Base-by-base conservation (phyloP, 163 green algal genomes). In the Coccomyxa subellipsoidea region DNA sequence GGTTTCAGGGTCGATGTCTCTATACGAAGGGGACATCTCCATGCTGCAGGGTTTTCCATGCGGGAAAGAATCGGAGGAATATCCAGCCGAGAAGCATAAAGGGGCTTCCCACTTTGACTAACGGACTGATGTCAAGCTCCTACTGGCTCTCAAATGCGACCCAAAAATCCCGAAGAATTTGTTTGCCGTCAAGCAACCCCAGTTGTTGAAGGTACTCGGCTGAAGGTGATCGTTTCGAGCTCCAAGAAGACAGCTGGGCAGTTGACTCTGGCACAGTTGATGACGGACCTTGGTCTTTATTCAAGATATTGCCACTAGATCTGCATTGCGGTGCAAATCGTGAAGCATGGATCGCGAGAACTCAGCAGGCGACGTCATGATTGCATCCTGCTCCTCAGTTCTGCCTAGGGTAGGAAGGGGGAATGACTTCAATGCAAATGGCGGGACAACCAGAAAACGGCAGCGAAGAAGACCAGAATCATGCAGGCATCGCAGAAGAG, bases 331-430 rank as follows among this genome's bases (percentile, higher is more conserved):
- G 3, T 6, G 3, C 2, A 59, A 8, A 18, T 59, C 23, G 4
- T 23, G 15, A 7, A 18, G 0, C 47, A 59, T 59, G 47, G 47
- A 59, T 59, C 47, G 47, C 15, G 47, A 59, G 21, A 59, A 1
- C 23, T 59, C 47, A 12, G 23, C 47, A 59, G 47, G 47, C 47
- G 47, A 59, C 47, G 4, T 5, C 4, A 32, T 77, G 34, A 69
- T 54, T 76, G 35, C 54, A 23, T 77, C 59, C 7, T 40, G 37
- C 70, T 83, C 59, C 38, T 78, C 79, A 38, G 75, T 82, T 15
- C 7, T 35, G 31, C n/a, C 39, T 53, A 18, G 27, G 31, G 32
- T 38, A 39, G 32, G 72, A 79, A 59, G 72, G 72, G 39, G 47
- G 7, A 25, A 53, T 0, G 39, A 37, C 10, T 59, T 54, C 10